Conservation (phyloP, 2,329 filamentous ascomycete genomes). For the Verticillium klebahnii region DNA sequence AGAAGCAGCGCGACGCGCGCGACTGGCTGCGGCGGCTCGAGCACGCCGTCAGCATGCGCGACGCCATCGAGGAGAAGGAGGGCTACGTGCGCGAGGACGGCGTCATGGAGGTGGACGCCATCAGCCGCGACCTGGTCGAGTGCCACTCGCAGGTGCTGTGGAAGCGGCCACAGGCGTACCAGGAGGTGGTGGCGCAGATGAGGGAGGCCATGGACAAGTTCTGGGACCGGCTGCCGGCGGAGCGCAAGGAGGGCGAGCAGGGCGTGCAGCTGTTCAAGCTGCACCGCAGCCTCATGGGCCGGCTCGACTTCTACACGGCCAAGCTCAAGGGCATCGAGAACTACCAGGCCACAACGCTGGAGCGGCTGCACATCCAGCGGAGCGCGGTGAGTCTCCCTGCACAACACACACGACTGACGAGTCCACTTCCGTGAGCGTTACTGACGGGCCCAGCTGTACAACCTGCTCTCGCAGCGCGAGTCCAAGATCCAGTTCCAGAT, state of each 20-base stretch:
- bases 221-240: constrained; percentile 18
- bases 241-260: constrained; percentile 11
- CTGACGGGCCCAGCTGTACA: constrained; percentile 46
- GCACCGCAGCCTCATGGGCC: constrained; percentile 46
- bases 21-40: constrained; percentile 59
- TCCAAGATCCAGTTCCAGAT: constrained; percentile 61
- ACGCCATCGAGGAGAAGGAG: constrained; percentile 53
- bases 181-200: constrained; percentile 47
- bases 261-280: constrained; percentile 33
- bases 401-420: not conserved
- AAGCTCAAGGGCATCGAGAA: constrained; percentile 60
- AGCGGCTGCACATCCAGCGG: constrained; percentile 56
- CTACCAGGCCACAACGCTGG: constrained; percentile 58
- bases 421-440: not conserved
- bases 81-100: constrained; percentile 46
- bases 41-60: constrained; percentile 56
- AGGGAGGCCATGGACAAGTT: constrained; percentile 43
- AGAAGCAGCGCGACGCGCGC: constrained; percentile 58
- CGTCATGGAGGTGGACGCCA: constrained; percentile 51
- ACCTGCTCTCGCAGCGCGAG: constrained; percentile 62
- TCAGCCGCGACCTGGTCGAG: constrained; percentile 59
- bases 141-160: constrained; percentile 59
- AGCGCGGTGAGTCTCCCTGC: constrained; percentile 43
- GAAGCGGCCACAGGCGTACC: constrained; percentile 59
- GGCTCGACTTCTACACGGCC: constrained; percentile 55